Evolutionary conservation across 2,329 filamentous ascomycete genomes (phyloP).

Genomic region (Didymella arachidicola): DNA sequence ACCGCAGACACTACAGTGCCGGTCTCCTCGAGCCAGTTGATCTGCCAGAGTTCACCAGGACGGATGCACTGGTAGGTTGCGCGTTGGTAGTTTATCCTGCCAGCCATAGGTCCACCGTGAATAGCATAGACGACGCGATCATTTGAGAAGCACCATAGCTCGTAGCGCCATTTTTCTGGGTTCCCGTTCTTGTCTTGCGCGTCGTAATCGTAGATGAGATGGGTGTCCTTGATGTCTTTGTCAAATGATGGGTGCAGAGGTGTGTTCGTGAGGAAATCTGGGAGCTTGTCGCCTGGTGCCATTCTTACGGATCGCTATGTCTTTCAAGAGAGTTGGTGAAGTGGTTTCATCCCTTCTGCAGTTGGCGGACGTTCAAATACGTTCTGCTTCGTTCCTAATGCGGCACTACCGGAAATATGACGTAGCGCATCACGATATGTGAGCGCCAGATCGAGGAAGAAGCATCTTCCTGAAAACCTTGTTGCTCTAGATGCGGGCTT

Average conservation of each 20-base stretch:
- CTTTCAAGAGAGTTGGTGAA: neutral
- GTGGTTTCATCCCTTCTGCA: neutral
- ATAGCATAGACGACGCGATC: slow-evolving; percentile 65
- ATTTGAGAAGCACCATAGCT: slow-evolving; percentile 67
- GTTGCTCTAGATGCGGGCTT: neutral
- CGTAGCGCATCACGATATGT: slow-evolving; percentile 17
- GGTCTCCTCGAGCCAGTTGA: slow-evolving; percentile 68
- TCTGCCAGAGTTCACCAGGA: slow-evolving; percentile 66
- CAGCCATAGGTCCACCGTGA: slow-evolving; percentile 64
- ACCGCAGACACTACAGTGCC: slow-evolving; percentile 64
- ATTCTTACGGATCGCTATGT: slow-evolving; percentile 13
- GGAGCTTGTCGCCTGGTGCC: slow-evolving; percentile 35
- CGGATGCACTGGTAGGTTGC: slow-evolving; percentile 66
- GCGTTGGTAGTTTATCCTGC: slow-evolving; percentile 61
- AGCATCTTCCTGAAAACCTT: neutral
- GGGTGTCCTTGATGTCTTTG: slow-evolving; percentile 61
- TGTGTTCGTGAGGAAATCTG: slow-evolving; percentile 41
- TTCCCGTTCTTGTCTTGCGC: slow-evolving; percentile 58
- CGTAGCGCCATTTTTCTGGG: slow-evolving; percentile 67
- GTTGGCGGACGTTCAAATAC: neutral
- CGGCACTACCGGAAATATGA: slow-evolving; percentile 20
- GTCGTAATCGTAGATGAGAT: slow-evolving; percentile 66
- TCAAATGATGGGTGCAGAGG: slow-evolving; percentile 53
- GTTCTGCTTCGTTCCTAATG: slow-evolving; percentile 10
- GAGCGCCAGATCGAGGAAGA: slow-evolving; percentile 4